Conservation (phyloP, 495 filamentous ascomycete species). For the Penicillium waksmanii region DNA sequence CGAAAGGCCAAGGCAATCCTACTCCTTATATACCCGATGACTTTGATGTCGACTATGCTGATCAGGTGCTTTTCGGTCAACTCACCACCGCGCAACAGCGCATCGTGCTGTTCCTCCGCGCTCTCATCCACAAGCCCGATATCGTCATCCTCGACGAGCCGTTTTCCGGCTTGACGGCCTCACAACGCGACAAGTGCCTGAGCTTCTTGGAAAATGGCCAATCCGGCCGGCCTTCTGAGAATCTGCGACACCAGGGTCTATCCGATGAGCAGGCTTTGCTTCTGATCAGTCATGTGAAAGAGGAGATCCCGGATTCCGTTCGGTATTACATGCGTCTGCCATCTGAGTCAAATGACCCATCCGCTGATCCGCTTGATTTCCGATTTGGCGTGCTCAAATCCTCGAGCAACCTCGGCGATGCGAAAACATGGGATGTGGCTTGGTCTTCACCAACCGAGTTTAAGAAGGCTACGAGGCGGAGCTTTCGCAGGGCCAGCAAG, state of each 20-base stretch:
- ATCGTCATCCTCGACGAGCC: slow-evolving; percentile 92
- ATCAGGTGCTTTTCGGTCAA: slow-evolving; percentile 69
- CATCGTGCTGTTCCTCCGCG: slow-evolving; percentile 81
- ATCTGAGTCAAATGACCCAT: slow-evolving; percentile 48
- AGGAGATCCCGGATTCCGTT: slow-evolving; percentile 83
- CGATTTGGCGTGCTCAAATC: slow-evolving; percentile 35
- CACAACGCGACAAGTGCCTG: slow-evolving; percentile 81
- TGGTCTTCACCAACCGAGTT: slow-evolving; percentile 35
- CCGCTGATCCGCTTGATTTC: slow-evolving; percentile 37
- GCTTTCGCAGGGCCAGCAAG: background rate
- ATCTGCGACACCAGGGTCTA: slow-evolving; percentile 41
- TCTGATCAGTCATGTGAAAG: slow-evolving; percentile 84
- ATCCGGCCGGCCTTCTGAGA: background rate
- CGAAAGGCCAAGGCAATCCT: background rate
- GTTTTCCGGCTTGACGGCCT: slow-evolving; percentile 85
- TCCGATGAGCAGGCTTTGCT: slow-evolving; percentile 74
- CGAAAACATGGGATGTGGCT: slow-evolving; percentile 30
- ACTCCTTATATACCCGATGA: slow-evolving; percentile 22
- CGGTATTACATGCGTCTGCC: slow-evolving; percentile 82
- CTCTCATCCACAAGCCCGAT: slow-evolving; percentile 80
- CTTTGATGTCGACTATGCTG: slow-evolving; percentile 65
- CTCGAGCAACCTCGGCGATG: slow-evolving; percentile 22
- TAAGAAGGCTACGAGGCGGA: background rate
- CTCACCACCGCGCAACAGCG: slow-evolving; percentile 79
- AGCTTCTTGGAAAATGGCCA: slow-evolving; percentile 72